Base-by-base conservation (phyloP, 768 basidiomycete species). In the Chalciporus pseudorubinellus region DNA sequence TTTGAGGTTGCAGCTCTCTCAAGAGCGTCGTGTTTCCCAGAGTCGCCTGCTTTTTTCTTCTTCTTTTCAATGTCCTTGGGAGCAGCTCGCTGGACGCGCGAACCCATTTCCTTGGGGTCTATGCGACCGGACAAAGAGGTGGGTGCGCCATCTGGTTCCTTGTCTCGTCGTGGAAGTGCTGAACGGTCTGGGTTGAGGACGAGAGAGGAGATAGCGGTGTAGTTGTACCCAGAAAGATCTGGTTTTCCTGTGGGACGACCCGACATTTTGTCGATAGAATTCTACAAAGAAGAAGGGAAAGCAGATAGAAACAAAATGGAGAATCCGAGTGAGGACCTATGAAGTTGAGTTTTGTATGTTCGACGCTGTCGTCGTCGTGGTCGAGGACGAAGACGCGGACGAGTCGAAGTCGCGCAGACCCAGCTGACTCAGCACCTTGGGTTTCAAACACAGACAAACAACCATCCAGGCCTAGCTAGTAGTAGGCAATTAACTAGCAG, bases 91-190 rank as follows among this genome's bases (percentile, higher is more conserved):
- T 84, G 72, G 28, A 90, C 92, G 19, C 93, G 84, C 18, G 93
- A 92, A 21, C 95, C 95, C 95, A 98, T 99, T 56, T 95, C 87
- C 55, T 78, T 81, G 9, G 84, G 78, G 75, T 92, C 85, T 51
- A 99, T 98, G 22, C 88, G 82, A 14, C 97, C 97, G 40, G 84
- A 87, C 29, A 98, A 84, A 2, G 94, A 87, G 14, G 95, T 95
- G 10, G 95, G 91, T 8, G 93, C 92, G 56, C 97, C 95, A 76
- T 97, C 94, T 7, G 95, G 95, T 68, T 99, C 95, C 73, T 90
- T 90, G 78, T 95, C 92, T 56, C 94, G 79, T 42, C 92, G 80
- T 18, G 90, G 90, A 45, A 92, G 73, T 2, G 78, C 80, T 46
- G 89, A 87, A 48, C 85, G 77, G 73, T 92, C 88, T 12, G 95